These are phyloP conservation scores for Cordyceps pruinosa DNA, from an alignment of 2,329 filamentous ascomycete genomes.

Conservation along the genomic window DNA sequence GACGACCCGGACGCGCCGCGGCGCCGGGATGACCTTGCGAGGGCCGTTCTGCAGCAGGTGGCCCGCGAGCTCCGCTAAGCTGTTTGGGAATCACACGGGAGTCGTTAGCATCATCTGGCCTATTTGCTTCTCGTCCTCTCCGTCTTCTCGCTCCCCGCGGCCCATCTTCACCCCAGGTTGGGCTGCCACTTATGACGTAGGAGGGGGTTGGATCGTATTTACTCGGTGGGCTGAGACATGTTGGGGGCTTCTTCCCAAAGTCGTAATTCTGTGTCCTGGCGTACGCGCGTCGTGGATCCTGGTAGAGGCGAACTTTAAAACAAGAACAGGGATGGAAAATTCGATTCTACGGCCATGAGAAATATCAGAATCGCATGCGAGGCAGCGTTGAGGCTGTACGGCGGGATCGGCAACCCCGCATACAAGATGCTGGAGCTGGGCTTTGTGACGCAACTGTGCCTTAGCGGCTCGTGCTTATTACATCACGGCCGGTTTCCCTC, in stretches of 20 bases:
- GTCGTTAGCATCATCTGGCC: background rate
- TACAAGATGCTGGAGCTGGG: background rate
- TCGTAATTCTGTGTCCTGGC: background rate
- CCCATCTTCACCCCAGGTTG: background rate
- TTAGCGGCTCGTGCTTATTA: slow-evolving; percentile 3
- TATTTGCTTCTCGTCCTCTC: background rate
- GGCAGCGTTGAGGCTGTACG: background rate
- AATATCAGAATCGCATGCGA: background rate
- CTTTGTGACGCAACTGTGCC: slow-evolving; percentile 9
- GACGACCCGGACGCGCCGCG: slow-evolving; percentile 28
- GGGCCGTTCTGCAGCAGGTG: slow-evolving; percentile 23
- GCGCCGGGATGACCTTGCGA: slow-evolving; percentile 16
- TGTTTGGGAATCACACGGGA: background rate
- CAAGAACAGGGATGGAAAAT: background rate
- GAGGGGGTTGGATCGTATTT: background rate
- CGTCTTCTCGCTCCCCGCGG: background rate
- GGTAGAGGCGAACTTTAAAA: background rate
- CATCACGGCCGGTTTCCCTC: background rate
- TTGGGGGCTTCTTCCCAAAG: background rate
- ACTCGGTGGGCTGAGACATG: slow-evolving; percentile 10
- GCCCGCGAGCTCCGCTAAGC: slow-evolving; percentile 23
- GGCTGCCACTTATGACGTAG: slow-evolving; percentile 1
- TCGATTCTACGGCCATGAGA: background rate
- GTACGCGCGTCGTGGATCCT: background rate
- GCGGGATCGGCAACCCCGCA: slow-evolving; percentile 9